Evolutionary conservation across 2,329 filamentous ascomycete species (phyloP).

Genomic region (Escovopsis weberi): DNA sequence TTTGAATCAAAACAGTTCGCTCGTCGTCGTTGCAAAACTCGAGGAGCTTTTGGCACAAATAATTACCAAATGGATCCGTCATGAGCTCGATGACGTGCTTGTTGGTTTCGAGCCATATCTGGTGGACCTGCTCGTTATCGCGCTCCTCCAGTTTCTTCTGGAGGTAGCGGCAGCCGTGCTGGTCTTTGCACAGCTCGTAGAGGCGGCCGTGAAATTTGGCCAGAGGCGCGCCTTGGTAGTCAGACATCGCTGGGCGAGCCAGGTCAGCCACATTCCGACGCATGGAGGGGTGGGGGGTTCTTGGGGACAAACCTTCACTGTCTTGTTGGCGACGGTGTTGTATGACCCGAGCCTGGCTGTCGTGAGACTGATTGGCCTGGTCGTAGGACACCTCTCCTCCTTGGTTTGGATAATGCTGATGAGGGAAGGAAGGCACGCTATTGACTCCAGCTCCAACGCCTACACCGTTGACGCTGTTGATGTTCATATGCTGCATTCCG

Average conservation of each 20-base stretch:
- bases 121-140: constrained; percentile 66
- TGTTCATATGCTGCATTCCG: constrained; percentile 52
- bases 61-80: constrained; percentile 98
- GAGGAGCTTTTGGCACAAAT: constrained; percentile 94
- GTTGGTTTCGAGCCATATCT: constrained; percentile 91
- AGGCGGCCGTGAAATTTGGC: constrained; percentile 73
- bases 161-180: constrained; percentile 91
- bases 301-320: constrained; percentile 43
- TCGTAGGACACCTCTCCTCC: constrained; percentile 33
- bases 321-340: constrained; percentile 62
- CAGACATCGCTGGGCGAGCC: constrained; percentile 44
- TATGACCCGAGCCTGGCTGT: constrained; percentile 63
- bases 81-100: constrained; percentile 92
- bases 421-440: constrained; percentile 34
- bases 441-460: constrained; percentile 22
- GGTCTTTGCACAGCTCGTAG: constrained; percentile 87
- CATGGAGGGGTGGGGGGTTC: background rate
- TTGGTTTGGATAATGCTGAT: constrained; percentile 45
- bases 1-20: constrained; percentile 82
- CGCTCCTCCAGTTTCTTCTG: constrained; percentile 96
- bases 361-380: constrained; percentile 43
- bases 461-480: constrained; percentile 29
- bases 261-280: constrained; percentile 14
- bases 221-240: constrained; percentile 70
- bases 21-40: constrained; percentile 94